phyloP scores from a whole-genome alignment of 257 asterid genomes.

The Buddleja alternifolia region DNA sequence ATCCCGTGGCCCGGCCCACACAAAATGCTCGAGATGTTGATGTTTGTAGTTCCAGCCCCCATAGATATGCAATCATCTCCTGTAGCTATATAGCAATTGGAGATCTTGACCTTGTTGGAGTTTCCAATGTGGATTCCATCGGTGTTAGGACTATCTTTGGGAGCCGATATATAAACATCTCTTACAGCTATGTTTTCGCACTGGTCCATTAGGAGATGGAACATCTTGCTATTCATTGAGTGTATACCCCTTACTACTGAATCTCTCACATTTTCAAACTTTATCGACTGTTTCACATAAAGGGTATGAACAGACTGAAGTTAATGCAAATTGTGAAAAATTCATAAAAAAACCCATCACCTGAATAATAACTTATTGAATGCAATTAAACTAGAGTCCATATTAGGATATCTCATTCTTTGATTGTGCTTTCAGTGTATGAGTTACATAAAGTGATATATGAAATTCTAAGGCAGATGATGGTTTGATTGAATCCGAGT shows the following conservation, averaged over 20 bases:
- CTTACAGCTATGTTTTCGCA: constrained; percentile 11
- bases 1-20: constrained; percentile 53
- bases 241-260: neutral
- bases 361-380: too few species aligned
- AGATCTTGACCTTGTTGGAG: constrained; percentile 23
- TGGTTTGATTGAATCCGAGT: too few species aligned
- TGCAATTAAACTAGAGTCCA: neutral
- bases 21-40: constrained; percentile 6
- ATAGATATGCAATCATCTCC: constrained; percentile 48
- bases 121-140: constrained; percentile 42
- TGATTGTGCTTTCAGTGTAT: too few species aligned
- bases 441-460: too few species aligned
- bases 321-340: too few species aligned
- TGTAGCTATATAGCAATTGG: constrained; percentile 7
- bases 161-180: constrained; percentile 28
- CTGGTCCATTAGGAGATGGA: constrained; percentile 19
- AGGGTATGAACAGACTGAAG: too few species aligned
- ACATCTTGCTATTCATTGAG: constrained; percentile 33
- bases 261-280: neutral
- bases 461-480: too few species aligned
- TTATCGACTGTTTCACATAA: constrained; percentile 13
- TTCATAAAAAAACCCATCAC: too few species aligned
- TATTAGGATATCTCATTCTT: too few species aligned
- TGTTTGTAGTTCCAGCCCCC: constrained; percentile 26
- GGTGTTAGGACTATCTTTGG: constrained; percentile 43